Percentiles rank a stretch among this genome's conserved stretches.
phyloP scores from a whole-genome alignment of 495 filamentous ascomycete species.

The Wilcoxina mikolae region DNA sequence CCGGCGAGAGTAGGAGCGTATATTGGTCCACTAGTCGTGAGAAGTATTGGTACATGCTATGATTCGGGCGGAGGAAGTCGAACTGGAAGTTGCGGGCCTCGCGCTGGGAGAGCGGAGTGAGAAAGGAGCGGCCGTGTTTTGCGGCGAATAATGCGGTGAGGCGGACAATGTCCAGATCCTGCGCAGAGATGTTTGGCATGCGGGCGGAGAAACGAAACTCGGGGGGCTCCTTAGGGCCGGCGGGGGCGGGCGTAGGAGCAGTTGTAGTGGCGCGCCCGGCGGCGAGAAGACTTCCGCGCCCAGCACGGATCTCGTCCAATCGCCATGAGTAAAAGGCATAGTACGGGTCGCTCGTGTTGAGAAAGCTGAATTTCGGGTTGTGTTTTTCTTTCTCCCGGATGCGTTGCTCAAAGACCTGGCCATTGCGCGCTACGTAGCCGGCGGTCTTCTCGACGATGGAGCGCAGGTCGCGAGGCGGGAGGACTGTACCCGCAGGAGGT shows the following conservation, averaged over 20 bases:
- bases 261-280: constrained; percentile 51
- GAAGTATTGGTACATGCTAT: constrained; percentile 91
- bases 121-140: constrained; percentile 75
- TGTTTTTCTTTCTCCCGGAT: constrained; percentile 72
- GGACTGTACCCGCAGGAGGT: constrained; percentile 61
- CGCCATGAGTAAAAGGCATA: constrained; percentile 82
- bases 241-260: constrained; percentile 44
- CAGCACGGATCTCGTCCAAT: constrained; percentile 65
- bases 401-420: constrained; percentile 63
- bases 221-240: constrained; percentile 74
- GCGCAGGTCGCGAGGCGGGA: constrained; percentile 72
- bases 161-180: constrained; percentile 85
- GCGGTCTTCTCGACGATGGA: constrained; percentile 89
- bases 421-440: constrained; percentile 77
- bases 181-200: constrained; percentile 92
- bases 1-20: constrained; percentile 58
- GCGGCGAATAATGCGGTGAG: constrained; percentile 84
- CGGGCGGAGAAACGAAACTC: constrained; percentile 88
- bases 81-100: constrained; percentile 91
- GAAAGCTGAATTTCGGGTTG: constrained; percentile 84
- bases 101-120: constrained; percentile 72
- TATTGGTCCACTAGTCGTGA: constrained; percentile 86
- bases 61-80: constrained; percentile 89
- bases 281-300: constrained; percentile 63
- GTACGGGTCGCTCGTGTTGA: constrained; percentile 69